Base-by-base conservation (phyloP, 2,329 filamentous ascomycete species). In the Aspergillus nomiae region DNA sequence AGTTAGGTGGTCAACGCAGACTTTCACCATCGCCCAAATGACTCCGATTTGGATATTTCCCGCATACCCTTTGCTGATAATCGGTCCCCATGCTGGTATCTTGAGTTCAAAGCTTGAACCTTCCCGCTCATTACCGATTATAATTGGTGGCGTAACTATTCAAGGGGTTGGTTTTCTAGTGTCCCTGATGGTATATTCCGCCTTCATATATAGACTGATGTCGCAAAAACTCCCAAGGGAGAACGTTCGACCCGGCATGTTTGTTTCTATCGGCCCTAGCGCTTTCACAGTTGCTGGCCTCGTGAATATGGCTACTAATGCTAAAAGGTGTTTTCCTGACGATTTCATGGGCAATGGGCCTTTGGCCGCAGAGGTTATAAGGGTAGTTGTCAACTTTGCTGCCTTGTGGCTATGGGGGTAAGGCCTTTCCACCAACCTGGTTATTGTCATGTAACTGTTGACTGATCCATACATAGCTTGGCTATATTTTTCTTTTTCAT, bases 21-120 rank as follows among this genome's bases (percentile, higher is more conserved):
- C 85, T 2, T 89, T 88, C 69, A 89, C 92, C 0, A 91, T 95
- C 55, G 89, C 91, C 38, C 88, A 88, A 58, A 95, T 96, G 92
- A 95, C 92, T 0, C 92, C 92, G 0, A 88, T 92, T 21, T 95
- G 92, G 92, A 92, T 94, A 60, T 95, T 95, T 68, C 92, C 92
- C 0, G 91, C 90, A 0, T 96, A 96, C 67, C 91, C 92, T 0
- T 83, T 95, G 26, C 84, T 96, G 4, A 86, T 95, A 10, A 87
- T 90, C 26, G 92, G 90, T 0, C 90, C 92, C 0, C 88, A 93
- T 68, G 92, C 90, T 5, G 85, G 85, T 21, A 87, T 84, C 8
- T 74, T 89, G 14, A 82, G 84, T 26, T 72, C 76, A 2, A 82
- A 84, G 56, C 70, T 86, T 4, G 70, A 77, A n/a, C 77, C 76